Conservation (phyloP, 2,329 filamentous ascomycete species). For the Penicillium polonicum region DNA sequence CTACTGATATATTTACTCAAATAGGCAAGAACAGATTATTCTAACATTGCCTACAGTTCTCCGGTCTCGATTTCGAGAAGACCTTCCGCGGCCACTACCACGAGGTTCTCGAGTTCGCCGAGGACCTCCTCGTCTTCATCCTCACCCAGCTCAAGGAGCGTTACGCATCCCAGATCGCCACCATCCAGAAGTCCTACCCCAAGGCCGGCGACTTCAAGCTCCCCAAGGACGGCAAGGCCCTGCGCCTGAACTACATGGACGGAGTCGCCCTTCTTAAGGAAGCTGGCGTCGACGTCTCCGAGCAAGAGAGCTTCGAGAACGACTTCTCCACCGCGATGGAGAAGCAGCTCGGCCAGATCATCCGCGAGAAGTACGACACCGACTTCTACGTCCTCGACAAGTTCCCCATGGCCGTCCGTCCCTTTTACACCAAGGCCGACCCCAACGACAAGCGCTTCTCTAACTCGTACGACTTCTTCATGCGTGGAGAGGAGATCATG, state of each 20-base stretch:
- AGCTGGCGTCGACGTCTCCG: conserved; percentile 51
- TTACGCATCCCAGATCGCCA: conserved; percentile 47
- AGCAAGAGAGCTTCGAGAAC: conserved; percentile 50
- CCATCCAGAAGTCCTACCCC: conserved; percentile 50
- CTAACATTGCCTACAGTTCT: conserved; percentile 41
- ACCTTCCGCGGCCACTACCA: conserved; percentile 52
- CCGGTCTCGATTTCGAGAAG: conserved; percentile 54
- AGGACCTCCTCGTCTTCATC: conserved; percentile 51
- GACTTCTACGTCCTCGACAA: conserved; percentile 98
- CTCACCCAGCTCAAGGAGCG: conserved; percentile 47
- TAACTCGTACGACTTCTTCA: conserved; percentile 69
- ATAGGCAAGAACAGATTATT: background rate
- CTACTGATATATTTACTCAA: too few species aligned
- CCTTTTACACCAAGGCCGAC: conserved; percentile 88
- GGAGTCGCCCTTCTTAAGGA: conserved; percentile 50
- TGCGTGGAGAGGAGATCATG: conserved; percentile 69
- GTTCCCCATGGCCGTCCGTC: conserved; percentile 83
- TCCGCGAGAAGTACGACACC: conserved; percentile 84
- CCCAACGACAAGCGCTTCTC: conserved; percentile 64
- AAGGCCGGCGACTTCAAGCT: conserved; percentile 52
- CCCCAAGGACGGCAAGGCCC: conserved; percentile 50
- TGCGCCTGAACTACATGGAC: conserved; percentile 52
- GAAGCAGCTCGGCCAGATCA: conserved; percentile 75
- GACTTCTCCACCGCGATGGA: conserved; percentile 51
- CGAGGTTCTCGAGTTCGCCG: conserved; percentile 51